phyloP scores from a whole-genome alignment of 2,329 filamentous ascomycete genomes.

The Coniella vitis region DNA sequence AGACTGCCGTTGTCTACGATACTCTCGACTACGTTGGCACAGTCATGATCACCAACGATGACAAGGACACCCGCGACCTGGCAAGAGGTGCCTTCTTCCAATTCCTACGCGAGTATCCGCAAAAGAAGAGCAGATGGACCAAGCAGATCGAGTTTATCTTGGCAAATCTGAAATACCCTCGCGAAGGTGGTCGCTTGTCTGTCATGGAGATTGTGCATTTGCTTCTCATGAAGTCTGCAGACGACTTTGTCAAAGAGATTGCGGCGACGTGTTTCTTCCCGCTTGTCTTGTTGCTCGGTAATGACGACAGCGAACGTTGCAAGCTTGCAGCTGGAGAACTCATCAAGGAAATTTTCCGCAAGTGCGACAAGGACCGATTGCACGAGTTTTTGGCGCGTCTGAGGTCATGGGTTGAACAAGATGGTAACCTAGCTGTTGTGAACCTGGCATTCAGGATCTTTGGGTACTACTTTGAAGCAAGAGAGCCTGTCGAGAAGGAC shows the following conservation, averaged over 20 bases:
- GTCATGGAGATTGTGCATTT: constrained; percentile 88
- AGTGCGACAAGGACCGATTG: constrained; percentile 65
- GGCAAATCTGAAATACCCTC: constrained; percentile 84
- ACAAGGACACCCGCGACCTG: constrained; percentile 77
- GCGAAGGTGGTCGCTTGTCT: constrained; percentile 81
- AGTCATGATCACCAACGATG: constrained; percentile 95
- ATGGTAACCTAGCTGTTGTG: constrained; percentile 63
- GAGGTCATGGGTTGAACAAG: constrained; percentile 68
- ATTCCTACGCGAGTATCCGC: constrained; percentile 90
- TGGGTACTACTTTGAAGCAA: constrained; percentile 71
- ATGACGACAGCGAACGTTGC: constrained; percentile 83
- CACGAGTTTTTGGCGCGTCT: constrained; percentile 66
- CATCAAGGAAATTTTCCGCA: constrained; percentile 72
- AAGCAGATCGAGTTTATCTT: constrained; percentile 87
- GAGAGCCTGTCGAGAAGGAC: constrained; percentile 50
- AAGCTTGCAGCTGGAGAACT: constrained; percentile 73
- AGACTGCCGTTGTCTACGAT: constrained; percentile 86
- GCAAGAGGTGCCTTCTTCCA: constrained; percentile 88
- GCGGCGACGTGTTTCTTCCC: constrained; percentile 78
- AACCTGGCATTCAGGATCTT: constrained; percentile 75
- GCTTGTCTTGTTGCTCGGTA: constrained; percentile 75
- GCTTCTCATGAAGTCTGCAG: constrained; percentile 76
- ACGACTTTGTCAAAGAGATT: constrained; percentile 77
- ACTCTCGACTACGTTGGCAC: constrained; percentile 80
- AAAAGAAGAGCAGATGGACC: constrained; percentile 79